Evolutionary conservation across 768 basidiomycete genomes (phyloP), one percentile per base, ranked within the genome.

Genomic region (Xerocomellus dryophilus): DNA sequence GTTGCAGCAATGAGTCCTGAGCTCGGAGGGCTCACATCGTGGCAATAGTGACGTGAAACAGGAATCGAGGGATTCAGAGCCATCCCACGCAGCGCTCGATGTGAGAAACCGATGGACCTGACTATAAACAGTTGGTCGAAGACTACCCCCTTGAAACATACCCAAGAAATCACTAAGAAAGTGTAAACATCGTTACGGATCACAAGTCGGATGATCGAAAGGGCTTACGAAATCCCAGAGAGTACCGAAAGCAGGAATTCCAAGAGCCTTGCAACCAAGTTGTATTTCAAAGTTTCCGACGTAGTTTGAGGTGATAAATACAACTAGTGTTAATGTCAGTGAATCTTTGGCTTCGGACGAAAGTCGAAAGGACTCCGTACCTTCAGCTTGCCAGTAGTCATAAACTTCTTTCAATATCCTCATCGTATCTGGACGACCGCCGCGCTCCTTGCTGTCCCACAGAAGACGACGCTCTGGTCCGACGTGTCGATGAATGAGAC

Each of bases 261-360:
- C 82, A 47, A 79, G 80, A 58, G 78, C 78, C 68, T 84, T 88
- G 74, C 83, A 90, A 20, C 86, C 88, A 66, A 86, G 76, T 80
- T 88, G 89, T 56, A 91, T 85, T 63, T 91, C 88, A 14, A 79
- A 75, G 68, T 91, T 90, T 27, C 88, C 88, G 38, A 82, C 77
- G 61, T 79, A 85, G 72, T 91, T 91, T n/a, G 88, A 90, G 8
- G 88, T 91, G 68, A 91, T 87, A 70, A 91, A 88, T 25, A 90
- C 83, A 42, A 91, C 84, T 83, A 32, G 29, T 18, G 23, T 46
- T 11, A 38, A 55, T 4, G 7, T 50, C 20, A 56, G 41, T 53
- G 29, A 51, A 14, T 20, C 11, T 25, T 39, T 8, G 15, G 43
- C 35, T n/a, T 14, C 8, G 7, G 20, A 31, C 20, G 50, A 18